phyloP scores from a whole-genome alignment of 139 green algal genomes.

The Astrephomene gubernaculifera region DNA sequence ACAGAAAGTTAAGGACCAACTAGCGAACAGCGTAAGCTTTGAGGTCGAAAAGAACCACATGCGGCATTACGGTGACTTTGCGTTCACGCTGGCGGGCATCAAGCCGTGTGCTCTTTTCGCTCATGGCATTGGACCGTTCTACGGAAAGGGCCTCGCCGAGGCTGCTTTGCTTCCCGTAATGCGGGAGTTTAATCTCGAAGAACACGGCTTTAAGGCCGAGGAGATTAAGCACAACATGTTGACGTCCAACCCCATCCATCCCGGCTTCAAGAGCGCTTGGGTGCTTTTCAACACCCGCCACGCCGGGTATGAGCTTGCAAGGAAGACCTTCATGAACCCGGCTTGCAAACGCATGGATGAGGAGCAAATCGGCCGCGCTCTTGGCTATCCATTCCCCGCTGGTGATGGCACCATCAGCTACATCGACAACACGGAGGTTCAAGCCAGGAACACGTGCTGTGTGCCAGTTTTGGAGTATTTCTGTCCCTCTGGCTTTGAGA shows the following conservation, averaged over 20 bases:
- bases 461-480: not conserved
- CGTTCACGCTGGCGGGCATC: not conserved
- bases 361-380: not conserved
- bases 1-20: not conserved
- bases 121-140: not conserved
- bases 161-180: not conserved
- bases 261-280: not conserved
- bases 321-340: not conserved
- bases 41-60: not conserved
- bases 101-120: not conserved
- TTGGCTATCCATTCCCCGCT: not conserved
- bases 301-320: not conserved
- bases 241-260: not conserved
- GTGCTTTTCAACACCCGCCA: not conserved
- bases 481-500: not conserved
- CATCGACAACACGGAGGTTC: constrained; percentile 22
- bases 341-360: not conserved
- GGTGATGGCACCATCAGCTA: not conserved
- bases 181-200: not conserved
- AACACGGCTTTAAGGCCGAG: not conserved
- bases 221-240: not conserved
- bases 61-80: not conserved
- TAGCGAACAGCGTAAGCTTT: not conserved
- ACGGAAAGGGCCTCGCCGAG: not conserved
- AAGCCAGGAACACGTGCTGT: not conserved